phyloP scores from a whole-genome alignment of 1,284 basidiomycete genomes.

The Irpex rosettiformis region DNA sequence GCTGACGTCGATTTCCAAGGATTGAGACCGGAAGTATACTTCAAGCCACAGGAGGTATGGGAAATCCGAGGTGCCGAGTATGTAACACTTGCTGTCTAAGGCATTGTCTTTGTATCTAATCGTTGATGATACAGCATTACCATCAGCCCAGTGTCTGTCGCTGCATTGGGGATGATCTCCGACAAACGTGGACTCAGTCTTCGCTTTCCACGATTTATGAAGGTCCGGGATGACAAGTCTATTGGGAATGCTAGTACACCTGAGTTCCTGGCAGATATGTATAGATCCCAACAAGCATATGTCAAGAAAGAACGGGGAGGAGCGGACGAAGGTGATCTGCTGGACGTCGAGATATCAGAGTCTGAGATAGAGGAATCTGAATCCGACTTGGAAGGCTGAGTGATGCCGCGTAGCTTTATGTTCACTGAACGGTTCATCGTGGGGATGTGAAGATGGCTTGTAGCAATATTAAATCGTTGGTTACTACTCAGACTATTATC shows the following conservation, averaged over 20 bases:
- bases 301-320: slow-evolving; percentile 31
- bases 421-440: neutral
- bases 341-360: slow-evolving; percentile 45
- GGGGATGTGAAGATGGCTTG: neutral
- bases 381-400: slow-evolving; percentile 5
- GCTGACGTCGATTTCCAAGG: slow-evolving; percentile 37
- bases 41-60: slow-evolving; percentile 86
- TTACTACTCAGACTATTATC: neutral
- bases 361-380: slow-evolving; percentile 31
- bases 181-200: slow-evolving; percentile 72
- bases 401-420: neutral
- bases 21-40: slow-evolving; percentile 80
- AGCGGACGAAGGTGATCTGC: slow-evolving; percentile 52
- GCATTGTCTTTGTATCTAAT: neutral
- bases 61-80: slow-evolving; percentile 91
- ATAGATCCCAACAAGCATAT: slow-evolving; percentile 55
- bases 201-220: slow-evolving; percentile 89
- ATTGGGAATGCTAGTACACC: slow-evolving; percentile 78
- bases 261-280: slow-evolving; percentile 69
- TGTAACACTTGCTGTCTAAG: slow-evolving; percentile 19
- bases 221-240: slow-evolving; percentile 76
- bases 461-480: neutral
- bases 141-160: slow-evolving; percentile 84
- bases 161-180: slow-evolving; percentile 70
- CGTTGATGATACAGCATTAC: slow-evolving; percentile 58